These are phyloP conservation scores for Ophioceras dolichostomum DNA, from an alignment of 2,329 filamentous ascomycete species.

Conservation along the genomic window DNA sequence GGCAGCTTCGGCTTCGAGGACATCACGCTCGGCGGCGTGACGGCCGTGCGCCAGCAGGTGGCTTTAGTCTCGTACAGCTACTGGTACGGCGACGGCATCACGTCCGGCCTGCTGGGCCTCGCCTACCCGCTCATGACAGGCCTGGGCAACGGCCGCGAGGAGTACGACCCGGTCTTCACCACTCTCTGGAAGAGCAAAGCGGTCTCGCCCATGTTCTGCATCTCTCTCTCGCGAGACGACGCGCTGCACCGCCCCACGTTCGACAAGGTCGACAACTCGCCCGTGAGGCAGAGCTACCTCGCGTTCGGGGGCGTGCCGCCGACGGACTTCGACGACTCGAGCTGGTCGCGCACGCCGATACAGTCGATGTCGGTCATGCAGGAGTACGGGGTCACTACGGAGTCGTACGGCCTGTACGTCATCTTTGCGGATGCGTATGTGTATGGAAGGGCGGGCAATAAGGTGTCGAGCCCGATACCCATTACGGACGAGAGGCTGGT, in stretches of 20 bases:
- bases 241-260: neutral
- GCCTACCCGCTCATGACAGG: constrained; percentile 35
- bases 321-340: constrained; percentile 16
- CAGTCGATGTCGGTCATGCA: constrained; percentile 9
- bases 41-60: constrained; percentile 29
- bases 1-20: constrained; percentile 25
- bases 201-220: constrained; percentile 31
- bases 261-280: constrained; percentile 3
- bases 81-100: constrained; percentile 29
- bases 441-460: constrained; percentile 4
- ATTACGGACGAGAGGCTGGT: neutral
- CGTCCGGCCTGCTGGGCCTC: constrained; percentile 36
- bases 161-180: constrained; percentile 37
- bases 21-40: constrained; percentile 31
- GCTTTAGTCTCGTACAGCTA: constrained; percentile 28
- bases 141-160: constrained; percentile 14
- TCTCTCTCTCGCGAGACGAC: constrained; percentile 27
- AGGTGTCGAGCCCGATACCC: constrained; percentile 3
- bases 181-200: constrained; percentile 30
- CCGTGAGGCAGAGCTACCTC: constrained; percentile 23
- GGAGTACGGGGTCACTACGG: constrained; percentile 7
- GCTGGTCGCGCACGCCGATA: constrained; percentile 14
- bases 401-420: constrained; percentile 14
- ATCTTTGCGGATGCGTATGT: constrained; percentile 14
- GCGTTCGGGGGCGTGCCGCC: constrained; percentile 36